Percentiles rank a stretch among this genome's conserved stretches.
Conservation (phyloP, 2,329 filamentous ascomycete species). For the Didymella lethalis region DNA sequence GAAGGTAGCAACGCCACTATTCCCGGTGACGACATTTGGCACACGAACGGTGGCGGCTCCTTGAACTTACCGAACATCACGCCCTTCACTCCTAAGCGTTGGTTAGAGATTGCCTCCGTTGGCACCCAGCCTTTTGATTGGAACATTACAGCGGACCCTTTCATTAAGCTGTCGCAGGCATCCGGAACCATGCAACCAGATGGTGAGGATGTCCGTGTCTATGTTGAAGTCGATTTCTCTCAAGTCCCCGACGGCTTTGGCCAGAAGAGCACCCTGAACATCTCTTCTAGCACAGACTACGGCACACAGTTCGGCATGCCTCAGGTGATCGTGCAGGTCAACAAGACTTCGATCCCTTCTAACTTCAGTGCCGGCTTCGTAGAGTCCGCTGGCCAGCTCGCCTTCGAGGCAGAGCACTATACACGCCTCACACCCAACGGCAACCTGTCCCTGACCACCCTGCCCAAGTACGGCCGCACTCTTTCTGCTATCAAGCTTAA, state of each 20-base stretch:
- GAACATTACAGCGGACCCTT: constrained; percentile 50
- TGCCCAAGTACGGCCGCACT: constrained; percentile 50
- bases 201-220: constrained; percentile 46
- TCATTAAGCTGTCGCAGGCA: constrained; percentile 46
- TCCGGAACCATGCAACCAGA: constrained; percentile 43
- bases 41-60: constrained; percentile 55
- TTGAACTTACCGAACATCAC: constrained; percentile 44
- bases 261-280: constrained; percentile 45
- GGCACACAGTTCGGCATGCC: constrained; percentile 48
- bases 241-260: constrained; percentile 36
- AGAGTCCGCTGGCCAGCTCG: constrained; percentile 45
- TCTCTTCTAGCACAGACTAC: constrained; percentile 47
- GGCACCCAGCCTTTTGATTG: constrained; percentile 45
- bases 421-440: constrained; percentile 38
- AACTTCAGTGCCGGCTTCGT: constrained; percentile 47
- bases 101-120: constrained; percentile 49
- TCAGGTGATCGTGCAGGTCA: constrained; percentile 43
- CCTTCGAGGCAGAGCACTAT: constrained; percentile 52
- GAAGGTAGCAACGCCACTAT: constrained; percentile 73
- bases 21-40: constrained; percentile 71
- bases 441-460: constrained; percentile 40
- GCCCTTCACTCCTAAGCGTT: constrained; percentile 47
- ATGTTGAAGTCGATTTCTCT: constrained; percentile 50
- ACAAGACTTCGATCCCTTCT: constrained; percentile 46
- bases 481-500: constrained; percentile 47